A percentile compares a stretch with the other conserved stretches of the same genome.
phyloP scores from a whole-genome alignment of 2,329 filamentous ascomycete species.

The Coniochaeta ligniaria region DNA sequence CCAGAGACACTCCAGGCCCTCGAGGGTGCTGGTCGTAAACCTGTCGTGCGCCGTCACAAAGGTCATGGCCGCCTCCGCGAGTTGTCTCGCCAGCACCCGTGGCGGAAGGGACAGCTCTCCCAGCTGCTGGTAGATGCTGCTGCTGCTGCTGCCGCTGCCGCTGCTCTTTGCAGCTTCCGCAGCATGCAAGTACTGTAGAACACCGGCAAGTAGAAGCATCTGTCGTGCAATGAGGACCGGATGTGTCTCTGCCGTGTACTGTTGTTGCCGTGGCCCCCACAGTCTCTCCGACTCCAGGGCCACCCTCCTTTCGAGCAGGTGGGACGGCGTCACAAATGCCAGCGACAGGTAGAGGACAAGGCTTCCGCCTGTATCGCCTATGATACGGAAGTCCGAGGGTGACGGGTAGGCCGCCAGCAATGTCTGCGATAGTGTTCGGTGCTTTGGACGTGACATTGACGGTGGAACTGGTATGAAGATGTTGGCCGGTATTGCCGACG shows the following conservation, averaged over 20 bases:
- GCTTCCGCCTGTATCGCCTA: neutral
- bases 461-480: too few relatives aligned
- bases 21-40: neutral
- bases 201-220: slow-evolving; percentile 1
- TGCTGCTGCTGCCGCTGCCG: too few relatives aligned
- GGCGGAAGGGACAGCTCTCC: neutral
- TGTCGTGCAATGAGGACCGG: slow-evolving; percentile 4
- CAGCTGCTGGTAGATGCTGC: too few relatives aligned
- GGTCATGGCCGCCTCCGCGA: slow-evolving; percentile 3
- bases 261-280: neutral
- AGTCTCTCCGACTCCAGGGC: slow-evolving; percentile 3
- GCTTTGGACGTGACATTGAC: too few relatives aligned
- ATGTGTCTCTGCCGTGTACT: slow-evolving; percentile 3
- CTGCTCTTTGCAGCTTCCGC: neutral
- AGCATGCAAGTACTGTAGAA: neutral
- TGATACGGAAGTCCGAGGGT: slow-evolving; percentile 1
- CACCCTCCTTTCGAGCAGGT: neutral
- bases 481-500: too few relatives aligned
- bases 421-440: neutral
- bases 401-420: slow-evolving; percentile 3
- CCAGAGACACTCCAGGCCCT: slow-evolving; percentile 5
- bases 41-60: slow-evolving; percentile 3
- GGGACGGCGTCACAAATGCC: neutral
- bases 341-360: slow-evolving; percentile 1
- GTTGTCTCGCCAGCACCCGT: neutral